Evolutionary conservation across 768 basidiomycete genomes (phyloP).

Genomic region (Stropharia rugosoannulata): DNA sequence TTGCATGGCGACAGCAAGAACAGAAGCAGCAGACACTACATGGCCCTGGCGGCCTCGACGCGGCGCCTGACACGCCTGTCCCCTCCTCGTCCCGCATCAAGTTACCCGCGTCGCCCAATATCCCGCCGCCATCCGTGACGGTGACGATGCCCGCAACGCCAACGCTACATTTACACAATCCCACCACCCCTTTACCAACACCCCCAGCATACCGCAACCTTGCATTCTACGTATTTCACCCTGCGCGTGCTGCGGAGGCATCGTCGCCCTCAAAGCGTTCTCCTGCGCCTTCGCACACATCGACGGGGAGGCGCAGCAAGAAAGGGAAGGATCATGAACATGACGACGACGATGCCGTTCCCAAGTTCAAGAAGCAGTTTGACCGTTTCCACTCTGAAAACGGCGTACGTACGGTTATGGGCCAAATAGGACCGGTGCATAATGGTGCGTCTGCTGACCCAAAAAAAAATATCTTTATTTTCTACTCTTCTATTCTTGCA

Average conservation of each 20-base stretch:
- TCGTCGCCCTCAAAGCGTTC: constrained; percentile 20
- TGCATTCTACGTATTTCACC: constrained; percentile 67
- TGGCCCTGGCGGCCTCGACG: constrained; percentile 7
- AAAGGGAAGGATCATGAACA: constrained; percentile 18
- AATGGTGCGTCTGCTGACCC: constrained; percentile 55
- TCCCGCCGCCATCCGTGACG: not conserved
- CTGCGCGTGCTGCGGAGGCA: constrained; percentile 29
- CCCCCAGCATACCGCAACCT: constrained; percentile 68
- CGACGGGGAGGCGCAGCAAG: constrained; percentile 41
- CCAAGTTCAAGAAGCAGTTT: constrained; percentile 73
- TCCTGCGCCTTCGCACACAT: constrained; percentile 38
- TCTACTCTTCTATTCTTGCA: not conserved
- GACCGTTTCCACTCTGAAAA: constrained; percentile 87
- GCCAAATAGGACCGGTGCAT: constrained; percentile 87
- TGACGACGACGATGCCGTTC: constrained; percentile 43
- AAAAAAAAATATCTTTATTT: not conserved
- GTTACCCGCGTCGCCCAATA: constrained; percentile 10
- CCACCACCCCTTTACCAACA: constrained; percentile 53
- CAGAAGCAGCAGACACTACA: constrained; percentile 26
- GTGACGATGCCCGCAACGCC: constrained; percentile 31
- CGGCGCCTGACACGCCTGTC: constrained; percentile 13
- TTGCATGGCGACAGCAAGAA: constrained; percentile 61
- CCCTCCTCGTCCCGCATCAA: constrained; percentile 26
- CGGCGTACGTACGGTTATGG: constrained; percentile 90
- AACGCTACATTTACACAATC: constrained; percentile 65